Evolutionary conservation across 2,329 filamentous ascomycete genomes (phyloP).

Genomic region (Colletotrichum ledebouriae): DNA sequence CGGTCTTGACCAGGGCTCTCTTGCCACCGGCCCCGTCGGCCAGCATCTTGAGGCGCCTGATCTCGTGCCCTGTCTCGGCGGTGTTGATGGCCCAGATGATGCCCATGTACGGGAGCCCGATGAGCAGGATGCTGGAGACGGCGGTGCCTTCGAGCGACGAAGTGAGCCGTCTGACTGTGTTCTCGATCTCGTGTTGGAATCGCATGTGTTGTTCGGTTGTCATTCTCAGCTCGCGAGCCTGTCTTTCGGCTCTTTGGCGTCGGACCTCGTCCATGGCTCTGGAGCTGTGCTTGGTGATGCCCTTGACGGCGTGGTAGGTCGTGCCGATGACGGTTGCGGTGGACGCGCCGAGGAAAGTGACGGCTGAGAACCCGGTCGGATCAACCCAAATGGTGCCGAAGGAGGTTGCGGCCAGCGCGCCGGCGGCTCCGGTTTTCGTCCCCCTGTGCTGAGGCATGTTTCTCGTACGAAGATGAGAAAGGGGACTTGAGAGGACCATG

Average conservation of each 20-base stretch:
- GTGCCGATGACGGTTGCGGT: background rate
- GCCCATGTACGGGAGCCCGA: slow-evolving; percentile 7
- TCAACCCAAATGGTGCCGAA: background rate
- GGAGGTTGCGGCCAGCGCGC: background rate
- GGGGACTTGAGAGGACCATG: background rate
- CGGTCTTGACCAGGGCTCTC: background rate
- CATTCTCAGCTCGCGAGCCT: background rate
- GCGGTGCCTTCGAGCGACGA: background rate
- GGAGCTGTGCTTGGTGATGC: background rate
- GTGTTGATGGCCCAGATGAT: slow-evolving; percentile 1
- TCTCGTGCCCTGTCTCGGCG: background rate
- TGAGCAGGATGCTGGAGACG: background rate
- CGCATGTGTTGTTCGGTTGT: background rate
- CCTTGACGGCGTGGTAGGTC: slow-evolving; percentile 3
- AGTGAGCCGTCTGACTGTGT: background rate
- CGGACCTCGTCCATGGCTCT: background rate
- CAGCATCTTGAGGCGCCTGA: slow-evolving; percentile 4
- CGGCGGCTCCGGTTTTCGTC: background rate
- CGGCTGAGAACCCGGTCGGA: background rate
- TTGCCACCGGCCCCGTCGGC: background rate
- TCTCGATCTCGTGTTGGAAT: background rate
- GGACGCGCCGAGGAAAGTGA: background rate
- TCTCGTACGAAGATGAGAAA: no score
- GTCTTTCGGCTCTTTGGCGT: background rate
- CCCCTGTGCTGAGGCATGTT: background rate